Evolutionary conservation across 352 stramenopile genomes (phyloP).

Genomic region (Pythium myriotylum): DNA sequence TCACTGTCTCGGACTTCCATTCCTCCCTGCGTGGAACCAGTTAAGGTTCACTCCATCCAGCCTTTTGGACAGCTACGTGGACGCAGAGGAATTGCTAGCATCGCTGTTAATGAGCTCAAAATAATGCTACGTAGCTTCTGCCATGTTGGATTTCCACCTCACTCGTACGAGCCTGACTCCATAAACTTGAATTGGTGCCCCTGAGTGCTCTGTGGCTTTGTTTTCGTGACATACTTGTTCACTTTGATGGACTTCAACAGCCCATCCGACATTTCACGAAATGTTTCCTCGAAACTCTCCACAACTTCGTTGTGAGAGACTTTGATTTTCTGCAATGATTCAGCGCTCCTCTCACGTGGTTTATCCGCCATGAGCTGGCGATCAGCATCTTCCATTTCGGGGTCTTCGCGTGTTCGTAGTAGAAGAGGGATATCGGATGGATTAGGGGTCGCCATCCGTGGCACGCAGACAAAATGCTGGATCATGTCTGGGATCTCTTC

Average conservation of each 20-base stretch:
- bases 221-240: conserved; percentile 87
- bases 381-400: conserved; percentile 85
- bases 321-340: conserved; percentile 69
- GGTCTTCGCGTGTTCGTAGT: conserved; percentile 79
- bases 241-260: conserved; percentile 82
- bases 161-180: conserved; percentile 76
- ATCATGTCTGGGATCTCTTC: conserved; percentile 85
- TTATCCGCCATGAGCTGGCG: conserved; percentile 74
- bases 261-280: conserved; percentile 84
- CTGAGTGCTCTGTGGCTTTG: conserved; percentile 76
- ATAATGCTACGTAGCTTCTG: conserved; percentile 1
- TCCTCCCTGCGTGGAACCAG: conserved; percentile 62
- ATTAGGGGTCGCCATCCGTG: conserved; percentile 82
- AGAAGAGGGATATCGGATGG: conserved; percentile 76
- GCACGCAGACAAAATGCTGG: conserved; percentile 84
- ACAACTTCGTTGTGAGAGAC: conserved; percentile 71
- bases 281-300: conserved; percentile 80
- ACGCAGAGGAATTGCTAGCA: conserved; percentile 45
- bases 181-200: conserved; percentile 86
- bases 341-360: conserved; percentile 60
- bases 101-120: conserved; percentile 17
- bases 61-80: conserved; percentile 59
- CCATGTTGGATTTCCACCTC: too few species aligned
- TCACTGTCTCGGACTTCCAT: conserved; percentile 69
- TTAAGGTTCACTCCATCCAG: conserved; percentile 55